A percentile compares a stretch with the other conserved stretches of the same genome.
Evolutionary conservation across 2,329 filamentous ascomycete species (phyloP).

Genomic region (Colletotrichum tanaceti): DNA sequence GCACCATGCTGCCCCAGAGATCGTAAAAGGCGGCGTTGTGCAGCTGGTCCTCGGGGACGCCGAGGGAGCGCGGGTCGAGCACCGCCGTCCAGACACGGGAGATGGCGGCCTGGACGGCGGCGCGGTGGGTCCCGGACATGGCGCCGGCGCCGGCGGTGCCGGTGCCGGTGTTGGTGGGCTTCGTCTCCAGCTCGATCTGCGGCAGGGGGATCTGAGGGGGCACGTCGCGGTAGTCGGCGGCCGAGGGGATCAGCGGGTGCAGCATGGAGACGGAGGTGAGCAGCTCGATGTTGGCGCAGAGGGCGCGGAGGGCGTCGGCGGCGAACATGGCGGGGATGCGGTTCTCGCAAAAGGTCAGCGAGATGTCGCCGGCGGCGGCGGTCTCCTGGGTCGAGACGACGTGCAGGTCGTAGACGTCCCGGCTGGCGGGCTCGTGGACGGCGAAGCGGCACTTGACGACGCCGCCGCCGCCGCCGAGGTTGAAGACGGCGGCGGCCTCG

Average conservation of each 20-base stretch:
- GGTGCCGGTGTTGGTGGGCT: slow-evolving; percentile 39
- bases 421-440: slow-evolving; percentile 53
- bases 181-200: slow-evolving; percentile 44
- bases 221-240: slow-evolving; percentile 54
- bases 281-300: slow-evolving; percentile 58
- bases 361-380: slow-evolving; percentile 53
- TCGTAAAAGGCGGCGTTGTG: slow-evolving; percentile 63
- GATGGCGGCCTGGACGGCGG: slow-evolving; percentile 56
- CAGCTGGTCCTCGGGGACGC: slow-evolving; percentile 55
- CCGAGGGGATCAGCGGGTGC: slow-evolving; percentile 58
- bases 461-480: slow-evolving; percentile 60
- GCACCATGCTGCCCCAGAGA: slow-evolving; percentile 61
- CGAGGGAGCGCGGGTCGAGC: slow-evolving; percentile 54
- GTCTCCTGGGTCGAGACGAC: slow-evolving; percentile 55
- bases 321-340: slow-evolving; percentile 57
- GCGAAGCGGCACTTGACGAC: slow-evolving; percentile 58
- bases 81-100: slow-evolving; percentile 58
- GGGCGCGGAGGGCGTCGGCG: slow-evolving; percentile 57
- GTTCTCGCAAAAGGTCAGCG: slow-evolving; percentile 59
- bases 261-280: slow-evolving; percentile 60
- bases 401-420: slow-evolving; percentile 59
- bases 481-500: slow-evolving; percentile 53
- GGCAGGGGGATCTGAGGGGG: slow-evolving; percentile 57
- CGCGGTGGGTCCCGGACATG: slow-evolving; percentile 55
- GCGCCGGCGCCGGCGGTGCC: slow-evolving; percentile 44